Evolutionary conservation across 2,329 filamentous ascomycete species (phyloP).

Genomic region (Mycosphaerelloides madeirae): DNA sequence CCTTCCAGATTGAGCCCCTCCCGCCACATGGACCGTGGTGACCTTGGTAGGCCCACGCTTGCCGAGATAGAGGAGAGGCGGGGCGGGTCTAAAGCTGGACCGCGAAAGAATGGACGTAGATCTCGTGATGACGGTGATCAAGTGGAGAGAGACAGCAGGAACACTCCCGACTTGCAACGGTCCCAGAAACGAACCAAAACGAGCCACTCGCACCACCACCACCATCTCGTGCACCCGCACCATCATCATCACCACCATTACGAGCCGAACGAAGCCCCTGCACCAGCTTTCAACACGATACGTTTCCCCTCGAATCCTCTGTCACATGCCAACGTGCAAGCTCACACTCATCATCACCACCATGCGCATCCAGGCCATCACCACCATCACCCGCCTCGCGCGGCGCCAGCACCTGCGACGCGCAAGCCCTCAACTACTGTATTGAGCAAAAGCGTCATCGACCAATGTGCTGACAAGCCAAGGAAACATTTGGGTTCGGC

Average conservation of each 20-base stretch:
- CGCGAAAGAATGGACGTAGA: slow-evolving; percentile 57
- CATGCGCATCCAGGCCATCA: slow-evolving; percentile 34
- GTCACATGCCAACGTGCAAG: slow-evolving; percentile 15
- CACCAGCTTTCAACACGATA: slow-evolving; percentile 29
- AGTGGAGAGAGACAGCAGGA: slow-evolving; percentile 45
- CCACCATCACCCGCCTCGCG: slow-evolving; percentile 35
- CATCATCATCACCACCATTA: slow-evolving; percentile 38
- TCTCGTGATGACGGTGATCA: slow-evolving; percentile 69
- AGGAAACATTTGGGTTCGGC: slow-evolving; percentile 80
- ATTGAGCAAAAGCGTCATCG: slow-evolving; percentile 64
- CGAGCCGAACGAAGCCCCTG: slow-evolving; percentile 23
- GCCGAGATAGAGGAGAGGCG: slow-evolving; percentile 36
- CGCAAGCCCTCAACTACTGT: slow-evolving; percentile 63
- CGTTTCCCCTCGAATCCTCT: slow-evolving; percentile 25
- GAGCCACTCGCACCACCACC: slow-evolving; percentile 50
- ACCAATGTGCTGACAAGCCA: slow-evolving; percentile 64
- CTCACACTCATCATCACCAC: slow-evolving; percentile 32
- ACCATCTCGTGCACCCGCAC: slow-evolving; percentile 52
- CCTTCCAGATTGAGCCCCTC: slow-evolving; percentile 41
- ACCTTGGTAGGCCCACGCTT: slow-evolving; percentile 22
- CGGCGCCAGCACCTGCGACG: slow-evolving; percentile 34
- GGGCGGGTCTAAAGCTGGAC: slow-evolving; percentile 36
- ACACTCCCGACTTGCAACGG: slow-evolving; percentile 45
- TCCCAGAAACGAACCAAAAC: slow-evolving; percentile 59
- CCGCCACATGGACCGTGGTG: slow-evolving; percentile 26